Evolutionary conservation across 768 basidiomycete genomes (phyloP), one percentile per base, ranked within the genome.

Genomic region (Rhodotorula toruloides): DNA sequence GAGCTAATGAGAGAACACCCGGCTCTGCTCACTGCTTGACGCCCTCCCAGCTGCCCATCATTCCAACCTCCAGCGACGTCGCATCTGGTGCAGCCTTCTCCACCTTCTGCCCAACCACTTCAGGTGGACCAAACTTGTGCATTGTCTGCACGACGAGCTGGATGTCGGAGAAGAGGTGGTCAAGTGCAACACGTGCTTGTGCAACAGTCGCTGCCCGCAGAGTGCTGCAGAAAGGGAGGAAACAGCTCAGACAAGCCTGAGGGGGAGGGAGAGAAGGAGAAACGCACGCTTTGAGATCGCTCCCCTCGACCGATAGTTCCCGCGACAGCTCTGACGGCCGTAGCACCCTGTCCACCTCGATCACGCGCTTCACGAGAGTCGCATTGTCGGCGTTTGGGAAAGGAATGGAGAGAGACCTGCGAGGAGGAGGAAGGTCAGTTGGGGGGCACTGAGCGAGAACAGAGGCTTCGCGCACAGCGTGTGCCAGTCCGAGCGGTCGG

Each of bases 131-230:
- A 22, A 71, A 71, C n/a, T 29, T 57, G 59, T 64, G 62, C 70
- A 71, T 65, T 0, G 70, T 71, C 47, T 71, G 70, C 22, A 71
- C 70, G 29, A 71, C 65, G 25, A 71, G 70, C 52, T 71, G 65
- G 11, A 71, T 37, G 42, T 71, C 70, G 11, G 62, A 64, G 3
- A 71, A 56, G 44, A 55, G 54, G 37, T 71, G 70, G 29, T 71
- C 70, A 27, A 71, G 62, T 16, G 70, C 70, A 1, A 71, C 70
- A 1, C 70, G 58, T 0, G 65, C 70, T 31, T 71, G 70, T 1
- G 62, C 37, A 7, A 67, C 63, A 3, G 65, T 67, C 2, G 44
- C 47, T 0, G 69, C 69, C 0, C 39, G 48, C 36, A 68, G 49
- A 1, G 37, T 27, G 43, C 67, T 68, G 52, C 19, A 14, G 34